A percentile compares a stretch with the other conserved stretches of the same genome.
Evolutionary conservation across 2,329 filamentous ascomycete species (phyloP).

Genomic region (Thermomyces lanuginosus): DNA sequence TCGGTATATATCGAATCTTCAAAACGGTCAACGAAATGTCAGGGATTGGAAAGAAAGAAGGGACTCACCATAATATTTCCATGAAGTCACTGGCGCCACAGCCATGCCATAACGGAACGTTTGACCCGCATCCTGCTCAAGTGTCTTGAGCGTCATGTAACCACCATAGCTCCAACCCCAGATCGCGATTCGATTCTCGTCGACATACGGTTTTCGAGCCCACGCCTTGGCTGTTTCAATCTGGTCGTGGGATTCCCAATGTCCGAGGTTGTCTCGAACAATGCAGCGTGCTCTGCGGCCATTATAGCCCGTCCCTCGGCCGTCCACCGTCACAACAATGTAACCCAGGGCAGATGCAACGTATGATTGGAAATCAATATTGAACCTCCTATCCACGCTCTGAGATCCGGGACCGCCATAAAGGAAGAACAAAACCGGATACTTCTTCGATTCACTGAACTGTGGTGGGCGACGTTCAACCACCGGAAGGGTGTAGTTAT

Average conservation of each 20-base stretch:
- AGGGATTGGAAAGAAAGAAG: constrained; percentile 1
- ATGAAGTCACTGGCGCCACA: constrained; percentile 95
- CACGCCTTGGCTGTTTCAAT: constrained; percentile 79
- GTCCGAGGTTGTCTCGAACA: constrained; percentile 67
- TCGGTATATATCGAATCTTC: constrained; percentile 23
- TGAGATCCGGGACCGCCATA: constrained; percentile 95
- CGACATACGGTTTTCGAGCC: constrained; percentile 67
- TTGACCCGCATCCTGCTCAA: constrained; percentile 73
- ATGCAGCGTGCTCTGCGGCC: constrained; percentile 70
- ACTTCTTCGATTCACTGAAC: constrained; percentile 68
- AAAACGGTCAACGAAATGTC: constrained; percentile 1
- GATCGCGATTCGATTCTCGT: constrained; percentile 66
- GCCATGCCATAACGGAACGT: constrained; percentile 97
- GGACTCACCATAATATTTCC: constrained; percentile 67
- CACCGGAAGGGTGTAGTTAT: constrained; percentile 55
- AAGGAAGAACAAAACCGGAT: constrained; percentile 86
- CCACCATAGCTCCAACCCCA: constrained; percentile 99
- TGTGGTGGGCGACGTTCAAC: constrained; percentile 80
- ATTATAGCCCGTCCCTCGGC: constrained; percentile 78
- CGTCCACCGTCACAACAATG: constrained; percentile 86
- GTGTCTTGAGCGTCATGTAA: constrained; percentile 85
- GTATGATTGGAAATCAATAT: constrained; percentile 79
- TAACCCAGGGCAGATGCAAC: constrained; percentile 75
- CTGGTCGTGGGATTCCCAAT: constrained; percentile 76
- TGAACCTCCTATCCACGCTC: constrained; percentile 62